phyloP scores from a whole-genome alignment of 2,329 filamentous ascomycete genomes.

The Ilyonectria sp. region DNA sequence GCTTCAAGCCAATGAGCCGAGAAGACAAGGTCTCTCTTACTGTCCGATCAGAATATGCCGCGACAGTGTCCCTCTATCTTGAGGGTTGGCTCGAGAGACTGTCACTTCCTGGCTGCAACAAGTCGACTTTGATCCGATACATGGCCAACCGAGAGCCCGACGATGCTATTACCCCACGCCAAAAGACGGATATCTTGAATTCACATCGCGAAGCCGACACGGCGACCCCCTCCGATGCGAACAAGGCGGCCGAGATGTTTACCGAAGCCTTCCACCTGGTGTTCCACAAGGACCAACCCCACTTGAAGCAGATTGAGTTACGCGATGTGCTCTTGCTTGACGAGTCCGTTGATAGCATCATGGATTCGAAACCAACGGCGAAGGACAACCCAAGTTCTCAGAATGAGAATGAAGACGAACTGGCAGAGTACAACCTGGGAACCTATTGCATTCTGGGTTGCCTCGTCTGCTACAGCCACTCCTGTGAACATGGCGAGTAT shows the following conservation, averaged over 20 bases:
- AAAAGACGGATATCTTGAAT: conserved; percentile 67
- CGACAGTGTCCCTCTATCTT: conserved; percentile 67
- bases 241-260: conserved; percentile 64
- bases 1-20: conserved; percentile 69
- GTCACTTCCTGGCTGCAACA: conserved; percentile 66
- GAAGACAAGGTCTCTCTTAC: conserved; percentile 66
- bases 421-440: conserved; percentile 65
- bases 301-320: conserved; percentile 61
- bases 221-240: conserved; percentile 58
- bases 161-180: conserved; percentile 66
- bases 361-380: conserved; percentile 68
- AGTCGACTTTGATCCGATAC: conserved; percentile 66
- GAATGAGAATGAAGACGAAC: conserved; percentile 55
- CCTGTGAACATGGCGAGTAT: conserved; percentile 74
- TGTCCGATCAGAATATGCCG: conserved; percentile 66
- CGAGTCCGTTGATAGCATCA: conserved; percentile 67
- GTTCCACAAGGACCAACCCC: conserved; percentile 58
- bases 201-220: conserved; percentile 60
- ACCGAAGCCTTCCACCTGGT: conserved; percentile 71
- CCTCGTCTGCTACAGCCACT: conserved; percentile 72
- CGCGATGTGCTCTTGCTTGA: conserved; percentile 68
- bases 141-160: conserved; percentile 66
- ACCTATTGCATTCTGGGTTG: conserved; percentile 71
- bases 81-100: conserved; percentile 68
- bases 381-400: conserved; percentile 58